A percentile compares a stretch with the other conserved stretches of the same genome.
These are phyloP conservation scores for Trichoderma asperellum DNA, from an alignment of 2,329 filamentous ascomycete species.

Conservation along the genomic window DNA sequence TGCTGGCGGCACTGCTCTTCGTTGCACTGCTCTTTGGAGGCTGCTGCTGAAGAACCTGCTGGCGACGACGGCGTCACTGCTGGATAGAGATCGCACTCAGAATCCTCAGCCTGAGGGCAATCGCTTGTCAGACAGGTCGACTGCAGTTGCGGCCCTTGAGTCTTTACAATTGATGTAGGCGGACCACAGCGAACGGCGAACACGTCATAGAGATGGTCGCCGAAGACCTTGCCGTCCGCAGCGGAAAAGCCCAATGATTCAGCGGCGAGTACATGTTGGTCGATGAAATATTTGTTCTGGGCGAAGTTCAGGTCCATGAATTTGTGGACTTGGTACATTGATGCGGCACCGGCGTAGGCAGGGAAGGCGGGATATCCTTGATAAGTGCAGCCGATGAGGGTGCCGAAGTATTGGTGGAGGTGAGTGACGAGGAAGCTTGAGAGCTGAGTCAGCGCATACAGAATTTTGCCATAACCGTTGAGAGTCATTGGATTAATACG, in stretches of 20 bases:
- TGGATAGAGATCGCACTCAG: slow-evolving; percentile 52
- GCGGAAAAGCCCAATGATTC: slow-evolving; percentile 62
- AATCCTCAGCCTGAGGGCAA: slow-evolving; percentile 53
- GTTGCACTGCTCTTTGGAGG: background rate
- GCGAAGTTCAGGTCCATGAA: slow-evolving; percentile 60
- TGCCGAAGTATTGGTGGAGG: slow-evolving; percentile 65
- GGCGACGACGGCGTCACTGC: slow-evolving; percentile 31
- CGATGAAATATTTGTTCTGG: slow-evolving; percentile 62
- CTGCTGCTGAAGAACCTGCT: slow-evolving; percentile 26
- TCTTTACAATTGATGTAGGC: slow-evolving; percentile 49
- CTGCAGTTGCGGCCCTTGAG: slow-evolving; percentile 53
- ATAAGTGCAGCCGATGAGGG: slow-evolving; percentile 58
- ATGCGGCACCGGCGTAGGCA: slow-evolving; percentile 50
- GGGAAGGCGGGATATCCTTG: slow-evolving; percentile 55
- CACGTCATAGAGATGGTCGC: slow-evolving; percentile 50
- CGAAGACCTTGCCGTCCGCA: slow-evolving; percentile 55
- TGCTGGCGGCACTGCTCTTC: slow-evolving; percentile 28
- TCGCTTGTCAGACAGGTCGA: slow-evolving; percentile 57
- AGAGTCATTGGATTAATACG: slow-evolving; percentile 30
- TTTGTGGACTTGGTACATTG: slow-evolving; percentile 59
- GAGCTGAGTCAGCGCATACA: background rate
- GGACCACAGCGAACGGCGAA: slow-evolving; percentile 59
- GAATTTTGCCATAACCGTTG: background rate
- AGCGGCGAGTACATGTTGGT: slow-evolving; percentile 60
- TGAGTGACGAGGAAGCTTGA: slow-evolving; percentile 61